Conservation (phyloP, 495 filamentous ascomycete species). For the Tuber magnatum region DNA sequence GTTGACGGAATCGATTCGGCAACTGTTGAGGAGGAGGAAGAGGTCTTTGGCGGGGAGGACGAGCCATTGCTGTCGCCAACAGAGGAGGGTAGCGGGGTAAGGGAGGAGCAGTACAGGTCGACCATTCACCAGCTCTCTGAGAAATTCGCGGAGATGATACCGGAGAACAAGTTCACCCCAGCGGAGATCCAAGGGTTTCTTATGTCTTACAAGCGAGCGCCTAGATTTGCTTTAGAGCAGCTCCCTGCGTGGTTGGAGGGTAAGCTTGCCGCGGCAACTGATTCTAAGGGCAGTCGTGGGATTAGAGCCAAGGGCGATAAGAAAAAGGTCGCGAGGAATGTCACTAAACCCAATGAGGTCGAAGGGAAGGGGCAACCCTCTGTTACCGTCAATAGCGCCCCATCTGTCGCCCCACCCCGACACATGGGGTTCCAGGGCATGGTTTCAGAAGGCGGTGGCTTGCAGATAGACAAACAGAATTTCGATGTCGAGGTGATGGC, state of each 20-base stretch:
- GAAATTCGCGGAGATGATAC: constrained; percentile 50
- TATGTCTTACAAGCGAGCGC: constrained; percentile 49
- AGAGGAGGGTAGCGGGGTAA: constrained; percentile 36
- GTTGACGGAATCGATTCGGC: constrained; percentile 31
- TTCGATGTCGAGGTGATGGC: constrained; percentile 13
- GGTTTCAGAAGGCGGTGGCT: constrained; percentile 8
- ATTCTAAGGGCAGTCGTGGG: constrained; percentile 16
- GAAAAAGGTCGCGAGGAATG: constrained; percentile 9
- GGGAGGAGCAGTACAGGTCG: constrained; percentile 37
- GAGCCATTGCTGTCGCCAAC: constrained; percentile 17
- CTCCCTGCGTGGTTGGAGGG: constrained; percentile 27
- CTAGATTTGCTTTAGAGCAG: constrained; percentile 27
- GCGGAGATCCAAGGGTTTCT: constrained; percentile 63
- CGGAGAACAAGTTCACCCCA: constrained; percentile 53
- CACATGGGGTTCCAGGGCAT: constrained; percentile 16
- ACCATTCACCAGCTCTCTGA: constrained; percentile 46
- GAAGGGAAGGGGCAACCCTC: constrained; percentile 10
- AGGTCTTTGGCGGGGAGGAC: constrained; percentile 34
- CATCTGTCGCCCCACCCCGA: not conserved
- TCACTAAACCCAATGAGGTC: constrained; percentile 14
- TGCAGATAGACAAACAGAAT: constrained; percentile 8
- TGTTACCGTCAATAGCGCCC: not conserved
- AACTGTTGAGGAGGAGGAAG: constrained; percentile 34
- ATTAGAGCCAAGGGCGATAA: constrained; percentile 8
- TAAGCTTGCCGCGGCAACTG: constrained; percentile 5